These are phyloP conservation scores for Marvania coccoides DNA, from an alignment of 139 green algal species.

Conservation along the genomic window DNA sequence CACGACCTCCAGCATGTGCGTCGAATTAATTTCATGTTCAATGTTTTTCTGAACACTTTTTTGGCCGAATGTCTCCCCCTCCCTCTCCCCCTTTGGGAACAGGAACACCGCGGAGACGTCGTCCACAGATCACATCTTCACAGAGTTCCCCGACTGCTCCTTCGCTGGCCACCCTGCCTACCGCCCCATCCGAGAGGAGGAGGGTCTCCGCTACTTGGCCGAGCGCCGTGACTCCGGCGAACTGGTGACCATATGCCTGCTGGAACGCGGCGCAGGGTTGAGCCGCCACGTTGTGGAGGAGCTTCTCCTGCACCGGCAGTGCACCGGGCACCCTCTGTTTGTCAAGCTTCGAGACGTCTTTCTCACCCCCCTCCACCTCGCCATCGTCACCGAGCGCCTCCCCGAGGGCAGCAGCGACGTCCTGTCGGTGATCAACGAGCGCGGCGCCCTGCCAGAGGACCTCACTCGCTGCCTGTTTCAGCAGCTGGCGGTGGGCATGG, in stretches of 20 bases:
- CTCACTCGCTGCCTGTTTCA: conserved; percentile 80
- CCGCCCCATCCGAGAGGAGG: too few relatives aligned
- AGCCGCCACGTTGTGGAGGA: conserved; percentile 19
- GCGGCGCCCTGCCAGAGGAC: conserved; percentile 37
- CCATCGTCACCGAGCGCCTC: conserved; percentile 70
- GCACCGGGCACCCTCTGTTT: conserved; percentile 31
- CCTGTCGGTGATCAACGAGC: conserved; percentile 32
- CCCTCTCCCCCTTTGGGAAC: background rate
- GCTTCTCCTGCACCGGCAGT: conserved; percentile 26
- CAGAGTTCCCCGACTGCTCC: too few relatives aligned
- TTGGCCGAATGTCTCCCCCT: background rate
- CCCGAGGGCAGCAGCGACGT: conserved; percentile 59
- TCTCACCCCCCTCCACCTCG: conserved; percentile 47
- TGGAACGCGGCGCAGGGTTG: conserved; percentile 23
- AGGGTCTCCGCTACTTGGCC: conserved; percentile 22
- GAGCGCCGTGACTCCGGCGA: conserved; percentile 7
- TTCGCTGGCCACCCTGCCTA: too few relatives aligned
- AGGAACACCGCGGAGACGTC: conserved; percentile 14
- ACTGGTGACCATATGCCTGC: conserved; percentile 32
- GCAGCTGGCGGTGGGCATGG: conserved; percentile 63
- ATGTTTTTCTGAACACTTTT: too few relatives aligned
- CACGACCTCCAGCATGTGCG: background rate
- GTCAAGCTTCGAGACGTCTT: conserved; percentile 37
- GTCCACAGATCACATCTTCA: background rate
- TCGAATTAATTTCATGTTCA: too few relatives aligned